Evolutionary conservation across 345 rosid genomes (phyloP).

Genomic region (Bruguiera gymnorhiza): DNA sequence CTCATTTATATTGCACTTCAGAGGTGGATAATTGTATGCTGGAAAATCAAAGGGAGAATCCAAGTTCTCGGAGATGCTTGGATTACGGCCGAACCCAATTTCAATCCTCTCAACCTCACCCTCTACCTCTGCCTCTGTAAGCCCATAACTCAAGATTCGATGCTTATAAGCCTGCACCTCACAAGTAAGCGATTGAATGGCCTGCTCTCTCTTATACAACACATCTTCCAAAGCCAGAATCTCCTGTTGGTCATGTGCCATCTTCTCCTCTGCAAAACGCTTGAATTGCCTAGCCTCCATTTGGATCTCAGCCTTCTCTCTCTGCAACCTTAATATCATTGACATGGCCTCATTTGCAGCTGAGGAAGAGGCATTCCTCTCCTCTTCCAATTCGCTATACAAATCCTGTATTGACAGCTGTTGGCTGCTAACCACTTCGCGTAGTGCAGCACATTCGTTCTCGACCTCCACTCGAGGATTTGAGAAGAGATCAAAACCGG

Average conservation of each 20-base stretch:
- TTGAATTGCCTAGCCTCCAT: constrained; percentile 95
- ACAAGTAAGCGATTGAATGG: constrained; percentile 68
- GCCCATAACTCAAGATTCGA: constrained; percentile 89
- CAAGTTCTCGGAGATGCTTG: constrained; percentile 39
- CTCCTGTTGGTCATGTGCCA: constrained; percentile 93
- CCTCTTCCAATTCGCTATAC: constrained; percentile 76
- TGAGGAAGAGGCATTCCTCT: constrained; percentile 85
- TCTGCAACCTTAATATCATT: constrained; percentile 92
- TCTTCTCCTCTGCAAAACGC: constrained; percentile 84
- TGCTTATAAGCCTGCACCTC: constrained; percentile 92
- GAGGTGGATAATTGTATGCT: constrained; percentile 64
- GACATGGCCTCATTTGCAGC: constrained; percentile 99
- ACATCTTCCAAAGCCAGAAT: constrained; percentile 68
- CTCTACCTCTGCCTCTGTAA: constrained; percentile 66
- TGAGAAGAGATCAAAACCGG: constrained; percentile 45
- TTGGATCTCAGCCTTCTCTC: constrained; percentile 90
- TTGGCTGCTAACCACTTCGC: constrained; percentile 73
- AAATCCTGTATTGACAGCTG: constrained; percentile 68
- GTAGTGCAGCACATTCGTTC: constrained; percentile 68
- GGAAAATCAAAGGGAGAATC: constrained; percentile 51
- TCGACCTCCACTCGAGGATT: constrained; percentile 75
- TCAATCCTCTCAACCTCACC: constrained; percentile 38
- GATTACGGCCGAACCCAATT: constrained; percentile 30
- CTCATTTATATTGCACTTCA: constrained; percentile 69
- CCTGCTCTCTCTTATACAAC: constrained; percentile 85